Evolutionary conservation across 106 monocot genomes (phyloP), one percentile per base, ranked within the genome.

Genomic region (Dendrobium nobile): DNA sequence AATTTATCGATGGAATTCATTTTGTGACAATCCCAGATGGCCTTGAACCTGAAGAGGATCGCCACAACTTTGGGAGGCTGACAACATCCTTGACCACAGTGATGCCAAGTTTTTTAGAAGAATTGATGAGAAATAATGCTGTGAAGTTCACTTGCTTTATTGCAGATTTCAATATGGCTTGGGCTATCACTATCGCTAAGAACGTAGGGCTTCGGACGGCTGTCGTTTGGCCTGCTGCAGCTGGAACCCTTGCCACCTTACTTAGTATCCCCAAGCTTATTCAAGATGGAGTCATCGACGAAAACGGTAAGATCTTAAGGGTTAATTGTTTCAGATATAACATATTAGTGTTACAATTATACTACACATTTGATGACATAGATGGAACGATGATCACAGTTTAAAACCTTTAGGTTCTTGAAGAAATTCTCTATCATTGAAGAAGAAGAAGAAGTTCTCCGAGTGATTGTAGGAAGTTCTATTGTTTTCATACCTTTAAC

Each of bases 131-230:
- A 20, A 16, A 20, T 28, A 28, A 8, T 9, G 82, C 16, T 2
- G 80, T 42, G 9, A 47, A 26, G 85, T 77, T 87, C 78, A 87
- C 83, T 2, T 87, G 82, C 61, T 42, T 87, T 85, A 80, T 89
- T 17, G 84, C 73, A 6, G 89, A 89, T 31, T 3, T 73, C 58
- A 80, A 16, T 54, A 78, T 86, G 80, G 73, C 84, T 5, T 86
- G 79, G 82, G 73, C 82, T 15, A 17, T 89, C 9, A 54, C 44
- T 5, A 68, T 87, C 1, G 80, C 89, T 0, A 45, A 81, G 72
- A 90, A 84, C 75, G 26, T 72, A 41, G 85, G 84, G 0, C 58
- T 90, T 9, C 77, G 78, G 56, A 13, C 48, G 4, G 82, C 78
- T 1, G 82, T 72, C 0, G 80, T 78, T 83, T 75, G 79, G 2